Conservation (phyloP, 345 rosid genomes). For the Salix caprea region DNA sequence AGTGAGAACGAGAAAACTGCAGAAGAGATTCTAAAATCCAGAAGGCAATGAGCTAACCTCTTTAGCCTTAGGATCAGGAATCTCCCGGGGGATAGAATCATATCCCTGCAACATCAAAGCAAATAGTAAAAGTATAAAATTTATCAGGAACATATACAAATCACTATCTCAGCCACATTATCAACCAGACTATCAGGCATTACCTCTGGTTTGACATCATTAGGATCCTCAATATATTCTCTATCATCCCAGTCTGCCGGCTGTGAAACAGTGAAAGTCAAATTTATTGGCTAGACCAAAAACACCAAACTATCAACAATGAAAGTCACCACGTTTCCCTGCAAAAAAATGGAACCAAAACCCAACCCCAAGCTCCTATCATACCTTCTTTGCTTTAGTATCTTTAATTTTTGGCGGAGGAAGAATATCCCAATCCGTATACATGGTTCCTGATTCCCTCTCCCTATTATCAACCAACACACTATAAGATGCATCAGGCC, state of each 20-base stretch:
- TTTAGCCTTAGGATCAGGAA: constrained; percentile 40
- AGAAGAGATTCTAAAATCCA: background rate
- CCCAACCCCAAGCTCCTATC: background rate
- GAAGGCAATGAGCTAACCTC: constrained; percentile 24
- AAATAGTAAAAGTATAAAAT: constrained; percentile 6
- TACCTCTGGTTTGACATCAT: constrained; percentile 80
- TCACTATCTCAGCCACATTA: background rate
- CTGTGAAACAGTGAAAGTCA: constrained; percentile 32
- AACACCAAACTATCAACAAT: background rate
- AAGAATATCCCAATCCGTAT: constrained; percentile 92
- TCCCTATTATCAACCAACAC: constrained; percentile 78
- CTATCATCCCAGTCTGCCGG: constrained; percentile 92
- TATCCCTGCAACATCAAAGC: constrained; percentile 31
- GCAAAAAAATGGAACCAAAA: background rate
- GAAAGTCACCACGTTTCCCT: background rate
- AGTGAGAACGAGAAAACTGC: background rate
- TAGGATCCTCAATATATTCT: constrained; percentile 83
- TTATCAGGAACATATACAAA: constrained; percentile 3
- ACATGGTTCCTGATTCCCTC: constrained; percentile 87
- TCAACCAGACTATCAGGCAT: constrained; percentile 1
- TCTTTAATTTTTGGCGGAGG: constrained; percentile 80
- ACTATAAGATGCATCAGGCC: constrained; percentile 89
- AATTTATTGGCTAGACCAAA: background rate
- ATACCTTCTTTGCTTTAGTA: constrained; percentile 74
- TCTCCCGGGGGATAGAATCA: constrained; percentile 40